phyloP scores from a whole-genome alignment of 352 stramenopile genomes.

The Ophiocytium majus region DNA sequence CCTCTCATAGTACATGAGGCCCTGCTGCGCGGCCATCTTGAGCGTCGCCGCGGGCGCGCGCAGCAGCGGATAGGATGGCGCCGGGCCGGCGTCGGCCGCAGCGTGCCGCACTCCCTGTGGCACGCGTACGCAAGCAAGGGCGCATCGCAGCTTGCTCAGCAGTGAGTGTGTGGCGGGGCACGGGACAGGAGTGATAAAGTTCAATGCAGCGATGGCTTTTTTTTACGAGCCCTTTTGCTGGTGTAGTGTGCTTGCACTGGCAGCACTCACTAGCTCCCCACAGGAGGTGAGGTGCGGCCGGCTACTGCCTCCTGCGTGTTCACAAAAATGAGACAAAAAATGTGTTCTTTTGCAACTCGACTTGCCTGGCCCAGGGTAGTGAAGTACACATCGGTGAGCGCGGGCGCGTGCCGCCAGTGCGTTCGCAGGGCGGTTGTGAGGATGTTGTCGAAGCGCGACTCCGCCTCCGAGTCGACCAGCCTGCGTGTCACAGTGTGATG shows the following conservation, averaged over 20 bases:
- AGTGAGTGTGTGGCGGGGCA: too few relatives aligned
- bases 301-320: too few relatives aligned
- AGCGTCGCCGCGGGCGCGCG: constrained; percentile 63
- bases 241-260: too few relatives aligned
- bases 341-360: too few relatives aligned
- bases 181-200: too few relatives aligned
- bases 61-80: not conserved
- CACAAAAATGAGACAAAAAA: too few relatives aligned
- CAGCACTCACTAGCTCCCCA: too few relatives aligned
- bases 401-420: constrained; percentile 51
- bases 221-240: too few relatives aligned
- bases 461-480: constrained; percentile 73
- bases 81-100: not conserved
- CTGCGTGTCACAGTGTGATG: too few relatives aligned
- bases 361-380: constrained; percentile 61
- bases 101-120: not conserved
- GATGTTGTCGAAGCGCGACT: constrained; percentile 40
- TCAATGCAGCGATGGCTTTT: too few relatives aligned
- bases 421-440: constrained; percentile 69
- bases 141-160: too few relatives aligned
- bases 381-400: constrained; percentile 25
- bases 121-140: not conserved
- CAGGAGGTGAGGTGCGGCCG: too few relatives aligned
- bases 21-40: constrained; percentile 72
- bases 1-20: constrained; percentile 86